Conservation (phyloP, 2,329 filamentous ascomycete genomes). For the Aspergillus brunneoviolaceus region DNA sequence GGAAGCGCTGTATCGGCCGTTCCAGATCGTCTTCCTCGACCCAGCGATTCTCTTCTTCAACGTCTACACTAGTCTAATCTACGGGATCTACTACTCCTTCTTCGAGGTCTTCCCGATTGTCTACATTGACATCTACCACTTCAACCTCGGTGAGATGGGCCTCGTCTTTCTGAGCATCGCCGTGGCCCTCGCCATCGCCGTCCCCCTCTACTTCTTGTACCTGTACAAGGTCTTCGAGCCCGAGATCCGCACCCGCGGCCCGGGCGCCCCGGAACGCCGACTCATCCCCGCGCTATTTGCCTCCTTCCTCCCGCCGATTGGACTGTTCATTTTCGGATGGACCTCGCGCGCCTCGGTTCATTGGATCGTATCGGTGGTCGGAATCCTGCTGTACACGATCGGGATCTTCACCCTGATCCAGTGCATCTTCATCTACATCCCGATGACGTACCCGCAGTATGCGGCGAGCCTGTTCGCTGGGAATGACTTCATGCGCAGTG, state of each 20-base stretch:
- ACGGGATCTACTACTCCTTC: constrained; percentile 50
- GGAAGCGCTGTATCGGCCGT: constrained; percentile 60
- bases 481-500: constrained; percentile 33
- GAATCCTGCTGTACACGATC: constrained; percentile 39
- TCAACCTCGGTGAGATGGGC: constrained; percentile 58
- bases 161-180: constrained; percentile 59
- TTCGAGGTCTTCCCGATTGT: constrained; percentile 68
- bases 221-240: constrained; percentile 53
- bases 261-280: constrained; percentile 52
- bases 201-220: constrained; percentile 52
- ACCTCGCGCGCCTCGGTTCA: constrained; percentile 20
- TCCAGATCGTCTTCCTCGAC: constrained; percentile 61
- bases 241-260: constrained; percentile 49
- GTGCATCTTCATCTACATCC: constrained; percentile 39
- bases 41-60: constrained; percentile 63
- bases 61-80: constrained; percentile 61
- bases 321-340: constrained; percentile 54
- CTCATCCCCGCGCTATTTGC: constrained; percentile 55
- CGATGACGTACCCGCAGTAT: constrained; percentile 26
- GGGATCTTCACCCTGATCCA: constrained; percentile 42
- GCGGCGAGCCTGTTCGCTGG: constrained; percentile 33
- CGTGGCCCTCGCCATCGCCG: constrained; percentile 48
- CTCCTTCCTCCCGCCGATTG: constrained; percentile 55
- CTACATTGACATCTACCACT: constrained; percentile 58
- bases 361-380: constrained; percentile 38